Evolutionary conservation across 2,329 filamentous ascomycete genomes (phyloP).

Genomic region (Anisogramma anomala): DNA sequence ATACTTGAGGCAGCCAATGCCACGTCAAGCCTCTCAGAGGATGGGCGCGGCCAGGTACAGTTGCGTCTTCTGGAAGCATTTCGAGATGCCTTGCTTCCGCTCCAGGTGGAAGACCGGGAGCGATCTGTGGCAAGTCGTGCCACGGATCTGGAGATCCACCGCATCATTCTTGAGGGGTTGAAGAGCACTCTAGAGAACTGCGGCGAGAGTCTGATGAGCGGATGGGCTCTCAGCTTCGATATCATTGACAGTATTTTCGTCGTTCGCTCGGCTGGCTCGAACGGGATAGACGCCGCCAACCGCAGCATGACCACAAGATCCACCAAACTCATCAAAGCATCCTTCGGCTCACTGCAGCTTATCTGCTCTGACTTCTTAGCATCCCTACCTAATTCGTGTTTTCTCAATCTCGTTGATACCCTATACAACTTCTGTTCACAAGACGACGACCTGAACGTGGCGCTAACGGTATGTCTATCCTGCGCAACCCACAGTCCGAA

Average conservation of each 20-base stretch:
- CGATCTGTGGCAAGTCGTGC: constrained; percentile 46
- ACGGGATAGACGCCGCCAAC: constrained; percentile 23
- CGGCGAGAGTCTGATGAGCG: constrained; percentile 69
- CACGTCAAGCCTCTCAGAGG: constrained; percentile 39
- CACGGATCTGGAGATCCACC: constrained; percentile 69
- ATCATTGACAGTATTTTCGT: constrained; percentile 76
- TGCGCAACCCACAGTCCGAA: no score
- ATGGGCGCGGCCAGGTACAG: constrained; percentile 51
- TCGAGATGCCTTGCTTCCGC: constrained; percentile 45
- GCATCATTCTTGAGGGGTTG: constrained; percentile 65
- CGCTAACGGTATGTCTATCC: constrained; percentile 58
- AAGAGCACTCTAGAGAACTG: constrained; percentile 78
- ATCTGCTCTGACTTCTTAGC: constrained; percentile 90
- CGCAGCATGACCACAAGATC: constrained; percentile 44
- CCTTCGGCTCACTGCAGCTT: constrained; percentile 81
- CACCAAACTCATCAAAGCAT: constrained; percentile 66
- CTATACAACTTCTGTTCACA: constrained; percentile 84
- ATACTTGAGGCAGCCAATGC: constrained; percentile 46
- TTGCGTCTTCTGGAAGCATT: constrained; percentile 59
- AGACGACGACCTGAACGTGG: constrained; percentile 86
- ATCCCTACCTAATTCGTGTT: constrained; percentile 59
- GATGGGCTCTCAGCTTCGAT: constrained; percentile 78
- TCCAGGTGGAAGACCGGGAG: constrained; percentile 43
- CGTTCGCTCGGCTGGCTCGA: constrained; percentile 25
- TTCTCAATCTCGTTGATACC: constrained; percentile 69